phyloP scores from a whole-genome alignment of 306 rosid genomes.

The Lablab purpureus region DNA sequence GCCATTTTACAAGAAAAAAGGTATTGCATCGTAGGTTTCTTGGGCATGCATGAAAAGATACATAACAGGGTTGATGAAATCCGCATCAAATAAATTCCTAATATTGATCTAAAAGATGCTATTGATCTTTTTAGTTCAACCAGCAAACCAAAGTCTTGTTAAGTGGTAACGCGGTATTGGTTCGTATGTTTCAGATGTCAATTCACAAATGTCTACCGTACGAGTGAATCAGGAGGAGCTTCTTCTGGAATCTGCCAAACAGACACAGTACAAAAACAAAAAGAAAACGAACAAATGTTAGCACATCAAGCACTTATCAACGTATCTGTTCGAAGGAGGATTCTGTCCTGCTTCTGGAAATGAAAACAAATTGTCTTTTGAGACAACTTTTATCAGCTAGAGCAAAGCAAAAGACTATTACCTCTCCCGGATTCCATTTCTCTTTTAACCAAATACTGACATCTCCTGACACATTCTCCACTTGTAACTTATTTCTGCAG shows the following conservation, averaged over 20 bases:
- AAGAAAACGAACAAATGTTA: neutral
- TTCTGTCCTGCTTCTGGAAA: slow-evolving; percentile 4
- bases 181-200: neutral
- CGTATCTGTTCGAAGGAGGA: neutral
- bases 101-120: too few species aligned
- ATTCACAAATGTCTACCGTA: slow-evolving; percentile 38
- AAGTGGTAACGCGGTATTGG: neutral
- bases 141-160: slow-evolving; percentile 14
- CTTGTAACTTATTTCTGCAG: slow-evolving; percentile 60
- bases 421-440: slow-evolving; percentile 96
- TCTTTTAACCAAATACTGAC: slow-evolving; percentile 73
- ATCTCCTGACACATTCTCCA: slow-evolving; percentile 56
- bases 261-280: slow-evolving; percentile 4
- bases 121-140: neutral
- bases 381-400: slow-evolving; percentile 15
- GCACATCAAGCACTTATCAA: slow-evolving; percentile 12
- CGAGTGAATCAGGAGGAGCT: slow-evolving; percentile 66
- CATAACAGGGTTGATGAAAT: too few species aligned
- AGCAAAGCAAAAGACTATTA: slow-evolving; percentile 42
- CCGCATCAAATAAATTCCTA: too few species aligned
- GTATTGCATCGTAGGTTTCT: too few species aligned
- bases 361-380: neutral
- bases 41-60: too few species aligned
- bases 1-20: too few species aligned
- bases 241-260: slow-evolving; percentile 71